A percentile compares a stretch with the other conserved stretches of the same genome.
Conservation (phyloP, 2,329 filamentous ascomycete species). For the Aureobasidium sp. region DNA sequence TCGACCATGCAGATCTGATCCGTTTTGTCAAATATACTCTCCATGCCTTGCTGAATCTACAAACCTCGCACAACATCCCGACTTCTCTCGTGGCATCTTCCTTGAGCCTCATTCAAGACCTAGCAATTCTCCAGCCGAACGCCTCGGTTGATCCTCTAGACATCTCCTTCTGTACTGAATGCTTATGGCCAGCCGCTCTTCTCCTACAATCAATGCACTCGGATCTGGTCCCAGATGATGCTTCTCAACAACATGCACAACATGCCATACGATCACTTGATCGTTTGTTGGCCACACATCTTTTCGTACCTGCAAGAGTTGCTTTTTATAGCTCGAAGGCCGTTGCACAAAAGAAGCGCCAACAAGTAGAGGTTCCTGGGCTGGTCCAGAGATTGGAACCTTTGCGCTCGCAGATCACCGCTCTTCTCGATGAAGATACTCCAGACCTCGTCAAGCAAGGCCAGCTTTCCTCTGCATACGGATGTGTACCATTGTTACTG, state of each 20-base stretch:
- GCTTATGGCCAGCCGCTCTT: slow-evolving; percentile 21
- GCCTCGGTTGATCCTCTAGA: background rate
- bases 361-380: slow-evolving; percentile 10
- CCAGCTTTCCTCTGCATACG: background rate
- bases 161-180: slow-evolving; percentile 22
- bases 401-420: slow-evolving; percentile 1
- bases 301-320: slow-evolving; percentile 34
- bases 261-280: slow-evolving; percentile 23
- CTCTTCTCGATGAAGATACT: background rate
- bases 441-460: background rate
- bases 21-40: slow-evolving; percentile 4
- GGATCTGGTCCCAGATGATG: background rate
- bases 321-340: slow-evolving; percentile 26
- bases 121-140: background rate
- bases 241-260: background rate
- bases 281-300: slow-evolving; percentile 34
- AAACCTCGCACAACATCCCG: background rate
- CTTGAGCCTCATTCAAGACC: slow-evolving; percentile 6
- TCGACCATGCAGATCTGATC: slow-evolving; percentile 1
- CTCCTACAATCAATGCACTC: slow-evolving; percentile 17
- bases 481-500: slow-evolving; percentile 24
- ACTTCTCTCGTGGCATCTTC: background rate
- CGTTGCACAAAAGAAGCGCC: slow-evolving; percentile 19
- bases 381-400: background rate
- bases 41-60: background rate